These are phyloP conservation scores for Arabidopsis lyrata DNA, from an alignment of 441 rosid genomes.

Conservation along the genomic window DNA sequence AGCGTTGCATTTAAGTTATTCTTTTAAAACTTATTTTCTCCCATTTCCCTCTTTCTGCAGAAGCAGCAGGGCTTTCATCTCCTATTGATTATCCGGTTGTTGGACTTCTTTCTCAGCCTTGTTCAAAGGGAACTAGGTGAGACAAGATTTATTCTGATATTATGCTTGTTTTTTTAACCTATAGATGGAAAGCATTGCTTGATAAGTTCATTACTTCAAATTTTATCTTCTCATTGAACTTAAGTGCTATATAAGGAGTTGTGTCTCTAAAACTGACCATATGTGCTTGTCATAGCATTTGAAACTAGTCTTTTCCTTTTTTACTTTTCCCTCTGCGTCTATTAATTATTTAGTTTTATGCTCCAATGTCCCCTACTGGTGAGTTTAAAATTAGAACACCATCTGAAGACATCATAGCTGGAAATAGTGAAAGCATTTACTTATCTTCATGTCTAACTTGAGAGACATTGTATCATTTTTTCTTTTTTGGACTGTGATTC, in stretches of 20 bases:
- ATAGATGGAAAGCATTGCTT: constrained; percentile 19
- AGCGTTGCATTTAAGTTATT: constrained; percentile 31
- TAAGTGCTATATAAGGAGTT: constrained; percentile 1
- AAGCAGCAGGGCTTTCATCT: constrained; percentile 60
- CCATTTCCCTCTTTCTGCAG: constrained; percentile 47
- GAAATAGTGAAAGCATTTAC: too few species aligned
- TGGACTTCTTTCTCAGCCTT: constrained; percentile 70
- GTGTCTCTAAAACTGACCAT: constrained; percentile 19
- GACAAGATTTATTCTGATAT: constrained; percentile 12
- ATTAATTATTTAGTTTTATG: constrained; percentile 6
- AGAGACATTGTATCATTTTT: background rate
- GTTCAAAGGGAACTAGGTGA: constrained; percentile 62
- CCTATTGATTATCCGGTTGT: constrained; percentile 59
- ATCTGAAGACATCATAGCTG: background rate
- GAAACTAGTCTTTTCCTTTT: constrained; percentile 14
- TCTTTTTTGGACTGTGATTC: constrained; percentile 5
- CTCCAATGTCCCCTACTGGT: constrained; percentile 21
- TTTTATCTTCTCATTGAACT: background rate
- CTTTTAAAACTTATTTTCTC: constrained; percentile 22
- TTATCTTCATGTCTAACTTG: too few species aligned
- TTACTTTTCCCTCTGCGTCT: constrained; percentile 9
- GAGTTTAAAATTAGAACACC: constrained; percentile 4
- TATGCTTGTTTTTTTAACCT: constrained; percentile 19
- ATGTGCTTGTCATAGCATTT: constrained; percentile 32
- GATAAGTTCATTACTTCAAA: background rate